Percentiles rank a stretch among this genome's conserved stretches.
Conservation (phyloP, 2,329 filamentous ascomycete species). For the Allantophomopsis cytisporea region DNA sequence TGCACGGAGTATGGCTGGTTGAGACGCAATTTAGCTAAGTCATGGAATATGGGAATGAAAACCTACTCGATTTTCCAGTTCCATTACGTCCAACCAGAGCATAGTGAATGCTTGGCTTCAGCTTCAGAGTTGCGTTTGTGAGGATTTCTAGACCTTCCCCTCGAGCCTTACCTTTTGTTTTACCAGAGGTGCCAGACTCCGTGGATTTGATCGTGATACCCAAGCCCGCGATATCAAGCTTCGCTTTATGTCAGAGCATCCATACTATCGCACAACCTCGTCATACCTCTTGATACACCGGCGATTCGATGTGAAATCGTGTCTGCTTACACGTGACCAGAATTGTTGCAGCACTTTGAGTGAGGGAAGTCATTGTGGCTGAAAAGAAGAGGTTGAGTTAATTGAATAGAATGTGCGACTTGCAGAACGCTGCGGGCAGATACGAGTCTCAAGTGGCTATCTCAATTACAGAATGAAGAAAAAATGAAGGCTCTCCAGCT, state of each 20-base stretch:
- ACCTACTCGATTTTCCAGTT: conserved; percentile 66
- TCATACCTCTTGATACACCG: conserved; percentile 16
- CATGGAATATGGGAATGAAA: too few species aligned
- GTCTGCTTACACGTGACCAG: conserved; percentile 18
- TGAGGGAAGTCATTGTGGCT: too few species aligned
- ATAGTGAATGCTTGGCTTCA: conserved; percentile 64
- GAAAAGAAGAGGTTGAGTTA: too few species aligned
- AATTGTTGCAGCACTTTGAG: conserved; percentile 12
- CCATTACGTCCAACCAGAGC: conserved; percentile 72
- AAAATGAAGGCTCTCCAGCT: too few species aligned
- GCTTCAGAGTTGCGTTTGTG: conserved; percentile 50
- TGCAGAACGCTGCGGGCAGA: too few species aligned
- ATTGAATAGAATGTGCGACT: too few species aligned
- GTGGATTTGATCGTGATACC: conserved; percentile 47
- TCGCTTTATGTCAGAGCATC: neutral
- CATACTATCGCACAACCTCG: neutral
- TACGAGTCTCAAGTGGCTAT: too few species aligned
- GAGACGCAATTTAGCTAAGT: neutral
- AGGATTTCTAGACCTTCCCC: conserved; percentile 51
- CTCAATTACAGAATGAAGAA: too few species aligned
- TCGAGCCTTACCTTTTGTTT: conserved; percentile 36
- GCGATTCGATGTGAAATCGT: conserved; percentile 17
- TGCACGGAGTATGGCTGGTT: conserved; percentile 53
- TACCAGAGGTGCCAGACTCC: conserved; percentile 17
- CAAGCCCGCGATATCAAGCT: conserved; percentile 64